Evolutionary conservation across 257 asterid species (phyloP), one percentile per base, ranked within the genome.

Genomic region (Plantago elongata): DNA sequence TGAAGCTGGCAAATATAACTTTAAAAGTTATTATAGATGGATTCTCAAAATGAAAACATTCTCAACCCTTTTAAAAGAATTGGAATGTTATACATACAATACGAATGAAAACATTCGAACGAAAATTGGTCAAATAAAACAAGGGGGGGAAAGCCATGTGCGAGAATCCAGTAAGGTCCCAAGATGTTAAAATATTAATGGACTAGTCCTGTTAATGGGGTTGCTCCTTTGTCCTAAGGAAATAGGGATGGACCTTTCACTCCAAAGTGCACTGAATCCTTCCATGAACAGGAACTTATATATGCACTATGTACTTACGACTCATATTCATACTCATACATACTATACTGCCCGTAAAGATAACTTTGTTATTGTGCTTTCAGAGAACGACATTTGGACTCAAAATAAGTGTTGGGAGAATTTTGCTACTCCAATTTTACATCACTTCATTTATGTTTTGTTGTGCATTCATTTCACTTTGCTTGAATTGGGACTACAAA

Each of bases 141-240:
- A 44, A 37, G 42, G 4, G 40, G 62, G 63, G 45, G 45, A 78
- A 62, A 38, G 64, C 87, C 90, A 87, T 80, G 95, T 87, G 95
- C 48, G 68, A 69, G 68, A 66, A 12, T 73, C 65, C 75, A 72
- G 75, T 48, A 66, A 56, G 60, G 71, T 75, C 73, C 76, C 83
- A 70, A 47, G 77, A 62, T 69, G 47, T 37, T 61, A 29, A 38
- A 57, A 46, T 51, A 46, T 44, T 54, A 34, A 50, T 63, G 12
- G 9, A 54, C 13, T 54, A 29, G 44, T 3, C 4, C 40, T 50
- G 61, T 29, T 4, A 40, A 59, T 59, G 30, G 63, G 27, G 64
- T 34, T 68, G 69, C 63, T 46, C 58, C 65, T 73, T 47, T 66
- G 69, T 72, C 77, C 64, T 65, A 51, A 64, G 69, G 69, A 66